These are phyloP conservation scores for Micractinium conductrix DNA, from an alignment of 139 green algal species.

Conservation along the genomic window DNA sequence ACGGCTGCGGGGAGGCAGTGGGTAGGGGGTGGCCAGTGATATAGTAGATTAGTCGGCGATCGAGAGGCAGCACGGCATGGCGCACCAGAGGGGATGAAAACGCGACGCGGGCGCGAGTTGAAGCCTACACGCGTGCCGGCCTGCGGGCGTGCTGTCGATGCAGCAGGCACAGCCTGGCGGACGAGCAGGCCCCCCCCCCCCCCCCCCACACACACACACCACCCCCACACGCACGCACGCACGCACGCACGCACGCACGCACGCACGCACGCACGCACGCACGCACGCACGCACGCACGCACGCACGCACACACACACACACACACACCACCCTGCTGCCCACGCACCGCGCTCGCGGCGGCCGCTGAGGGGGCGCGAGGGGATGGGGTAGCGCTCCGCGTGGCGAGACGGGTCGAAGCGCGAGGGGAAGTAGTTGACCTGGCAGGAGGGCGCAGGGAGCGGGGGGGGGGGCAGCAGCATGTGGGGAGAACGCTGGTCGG, in stretches of 20 bases:
- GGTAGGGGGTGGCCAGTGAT: background rate
- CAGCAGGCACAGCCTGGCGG: too few species aligned
- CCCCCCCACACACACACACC: too few species aligned
- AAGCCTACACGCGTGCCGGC: too few species aligned
- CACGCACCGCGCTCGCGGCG: conserved; percentile 69
- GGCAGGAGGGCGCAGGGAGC: background rate
- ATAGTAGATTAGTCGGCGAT: too few species aligned
- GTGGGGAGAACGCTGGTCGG: background rate
- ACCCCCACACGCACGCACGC: too few species aligned
- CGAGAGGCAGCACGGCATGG: background rate
- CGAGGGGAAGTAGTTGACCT: conserved; percentile 97
- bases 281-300: too few species aligned
- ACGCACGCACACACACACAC: background rate
- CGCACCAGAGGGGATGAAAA: background rate
- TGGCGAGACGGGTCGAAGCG: conserved; percentile 89
- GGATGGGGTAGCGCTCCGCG: conserved; percentile 74
- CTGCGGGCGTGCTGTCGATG: too few species aligned
- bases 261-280: too few species aligned
- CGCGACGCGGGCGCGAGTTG: too few species aligned
- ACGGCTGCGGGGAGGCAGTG: conserved; percentile 38
- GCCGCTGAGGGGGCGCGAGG: conserved; percentile 60
- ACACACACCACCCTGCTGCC: background rate
- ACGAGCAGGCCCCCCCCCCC: too few species aligned
- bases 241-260: too few species aligned
- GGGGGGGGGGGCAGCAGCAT: background rate